Percentiles rank a stretch among this genome's conserved stretches.
Conservation (phyloP, 179 eudicot species). For the Spinacia oleracea region DNA sequence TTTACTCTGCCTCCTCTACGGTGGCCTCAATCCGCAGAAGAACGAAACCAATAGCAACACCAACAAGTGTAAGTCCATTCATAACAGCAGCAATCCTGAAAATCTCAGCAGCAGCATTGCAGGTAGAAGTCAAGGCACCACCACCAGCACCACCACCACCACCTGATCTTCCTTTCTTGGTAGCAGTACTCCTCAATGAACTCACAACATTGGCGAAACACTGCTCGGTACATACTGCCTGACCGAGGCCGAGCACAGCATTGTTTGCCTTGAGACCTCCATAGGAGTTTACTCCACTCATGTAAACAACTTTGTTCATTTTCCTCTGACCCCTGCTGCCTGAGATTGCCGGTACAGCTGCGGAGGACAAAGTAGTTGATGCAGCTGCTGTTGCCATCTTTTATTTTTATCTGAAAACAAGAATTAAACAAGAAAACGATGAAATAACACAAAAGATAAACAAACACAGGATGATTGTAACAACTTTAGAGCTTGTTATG, state of each 20-base stretch:
- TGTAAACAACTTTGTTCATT: slow-evolving; percentile 40
- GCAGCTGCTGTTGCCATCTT: slow-evolving; percentile 47
- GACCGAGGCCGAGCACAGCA: slow-evolving; percentile 48
- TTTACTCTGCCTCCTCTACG: slow-evolving; percentile 62
- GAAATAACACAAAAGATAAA: not conserved
- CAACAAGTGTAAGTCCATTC: slow-evolving; percentile 60
- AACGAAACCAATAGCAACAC: slow-evolving; percentile 73
- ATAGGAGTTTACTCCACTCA: slow-evolving; percentile 61
- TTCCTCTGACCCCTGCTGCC: slow-evolving; percentile 30
- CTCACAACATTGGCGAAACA: slow-evolving; percentile 59
- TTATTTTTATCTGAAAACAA: not conserved
- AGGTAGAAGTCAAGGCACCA: slow-evolving; percentile 56
- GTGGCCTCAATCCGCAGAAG: slow-evolving; percentile 66
- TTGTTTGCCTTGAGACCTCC: slow-evolving; percentile 72
- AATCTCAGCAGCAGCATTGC: slow-evolving; percentile 64
- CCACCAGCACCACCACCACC: slow-evolving; percentile 71
- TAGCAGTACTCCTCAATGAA: slow-evolving; percentile 36
- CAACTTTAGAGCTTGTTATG: not conserved
- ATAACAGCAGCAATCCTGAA: slow-evolving; percentile 74
- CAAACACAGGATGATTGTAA: not conserved
- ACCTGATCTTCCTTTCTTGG: slow-evolving; percentile 19
- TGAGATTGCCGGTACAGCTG: slow-evolving; percentile 33
- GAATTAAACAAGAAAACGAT: not conserved
- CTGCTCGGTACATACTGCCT: slow-evolving; percentile 48
- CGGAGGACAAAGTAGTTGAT: slow-evolving; percentile 47